Percentiles rank a stretch among this genome's conserved stretches.
Evolutionary conservation across 225 moss, liverwort and hornwort species (phyloP).

Genomic region (Physcomitrium patens): DNA sequence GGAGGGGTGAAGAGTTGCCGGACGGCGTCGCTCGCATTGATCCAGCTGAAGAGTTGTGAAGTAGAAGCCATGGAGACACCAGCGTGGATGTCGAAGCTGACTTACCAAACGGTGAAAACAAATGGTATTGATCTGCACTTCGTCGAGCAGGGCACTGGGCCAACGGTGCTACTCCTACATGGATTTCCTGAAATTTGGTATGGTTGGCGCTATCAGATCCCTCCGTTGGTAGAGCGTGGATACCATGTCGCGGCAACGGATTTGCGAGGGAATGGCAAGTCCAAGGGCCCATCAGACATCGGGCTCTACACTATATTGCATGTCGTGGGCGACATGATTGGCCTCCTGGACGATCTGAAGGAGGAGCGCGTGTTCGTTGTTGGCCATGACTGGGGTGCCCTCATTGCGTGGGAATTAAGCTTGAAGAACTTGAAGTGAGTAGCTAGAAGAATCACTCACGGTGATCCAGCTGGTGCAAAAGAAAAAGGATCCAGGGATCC

Average conservation of each 20-base stretch:
- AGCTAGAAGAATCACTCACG: too few species aligned
- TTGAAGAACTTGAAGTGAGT: too few species aligned
- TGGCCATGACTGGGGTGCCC: conserved; percentile 89
- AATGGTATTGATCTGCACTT: conserved; percentile 77
- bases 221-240: conserved; percentile 64
- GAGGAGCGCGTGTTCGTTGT: conserved; percentile 71
- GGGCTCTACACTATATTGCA: conserved; percentile 53
- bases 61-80: too few species aligned
- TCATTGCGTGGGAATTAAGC: conserved; percentile 56
- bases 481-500: too few species aligned
- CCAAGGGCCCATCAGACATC: conserved; percentile 58
- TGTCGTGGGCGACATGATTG: conserved; percentile 68
- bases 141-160: conserved; percentile 76
- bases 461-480: too few species aligned
- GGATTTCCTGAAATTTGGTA: conserved; percentile 90
- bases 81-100: conserved; percentile 28
- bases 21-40: too few species aligned
- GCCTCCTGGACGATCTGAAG: conserved; percentile 54
- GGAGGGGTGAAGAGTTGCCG: too few species aligned
- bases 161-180: conserved; percentile 71
- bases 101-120: conserved; percentile 58
- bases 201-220: conserved; percentile 72
- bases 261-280: conserved; percentile 69
- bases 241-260: conserved; percentile 81
- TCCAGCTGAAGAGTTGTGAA: too few species aligned